A percentile compares a stretch with the other conserved stretches of the same genome.
Evolutionary conservation across 2,329 filamentous ascomycete species (phyloP).

Genomic region (Graphilbum ipis-grandicollis): DNA sequence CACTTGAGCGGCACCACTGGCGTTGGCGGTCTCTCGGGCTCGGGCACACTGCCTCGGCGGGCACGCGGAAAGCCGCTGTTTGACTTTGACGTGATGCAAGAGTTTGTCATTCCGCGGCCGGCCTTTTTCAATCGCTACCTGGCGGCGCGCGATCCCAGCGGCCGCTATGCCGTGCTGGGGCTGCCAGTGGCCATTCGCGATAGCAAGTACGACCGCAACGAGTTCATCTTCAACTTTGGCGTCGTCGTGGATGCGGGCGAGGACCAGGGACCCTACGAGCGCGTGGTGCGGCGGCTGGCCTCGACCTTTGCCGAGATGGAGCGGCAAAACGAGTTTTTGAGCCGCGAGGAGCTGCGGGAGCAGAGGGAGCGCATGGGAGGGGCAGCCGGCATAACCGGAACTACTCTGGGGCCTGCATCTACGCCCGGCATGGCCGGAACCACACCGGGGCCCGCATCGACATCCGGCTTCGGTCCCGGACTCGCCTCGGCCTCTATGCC

Average conservation of each 20-base stretch:
- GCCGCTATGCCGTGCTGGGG: conserved; percentile 62
- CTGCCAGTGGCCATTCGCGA: conserved; percentile 79
- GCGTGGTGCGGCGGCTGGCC: conserved; percentile 72
- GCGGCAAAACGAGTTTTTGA: conserved; percentile 75
- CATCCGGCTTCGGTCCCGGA: conserved; percentile 1
- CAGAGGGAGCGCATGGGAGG: conserved; percentile 6
- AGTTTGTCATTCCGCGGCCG: conserved; percentile 88
- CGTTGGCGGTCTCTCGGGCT: too few species aligned
- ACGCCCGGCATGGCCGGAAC: conserved; percentile 12
- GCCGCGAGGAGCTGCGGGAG: conserved; percentile 23
- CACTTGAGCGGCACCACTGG: too few species aligned
- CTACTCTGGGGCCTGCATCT: background rate
- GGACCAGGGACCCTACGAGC: conserved; percentile 66
- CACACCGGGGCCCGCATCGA: conserved; percentile 1
- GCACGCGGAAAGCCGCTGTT: conserved; percentile 32
- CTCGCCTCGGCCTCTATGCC: background rate
- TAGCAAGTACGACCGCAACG: conserved; percentile 71
- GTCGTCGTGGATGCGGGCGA: conserved; percentile 32
- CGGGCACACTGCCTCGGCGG: background rate
- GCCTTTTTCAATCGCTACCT: conserved; percentile 88
- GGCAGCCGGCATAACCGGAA: conserved; percentile 12
- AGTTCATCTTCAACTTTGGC: conserved; percentile 98
- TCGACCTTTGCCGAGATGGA: conserved; percentile 78
- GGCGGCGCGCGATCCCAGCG: conserved; percentile 54
- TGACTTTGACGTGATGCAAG: conserved; percentile 70